Conservation (phyloP, 2,329 filamentous ascomycete species). For the Scorias spongiosa region DNA sequence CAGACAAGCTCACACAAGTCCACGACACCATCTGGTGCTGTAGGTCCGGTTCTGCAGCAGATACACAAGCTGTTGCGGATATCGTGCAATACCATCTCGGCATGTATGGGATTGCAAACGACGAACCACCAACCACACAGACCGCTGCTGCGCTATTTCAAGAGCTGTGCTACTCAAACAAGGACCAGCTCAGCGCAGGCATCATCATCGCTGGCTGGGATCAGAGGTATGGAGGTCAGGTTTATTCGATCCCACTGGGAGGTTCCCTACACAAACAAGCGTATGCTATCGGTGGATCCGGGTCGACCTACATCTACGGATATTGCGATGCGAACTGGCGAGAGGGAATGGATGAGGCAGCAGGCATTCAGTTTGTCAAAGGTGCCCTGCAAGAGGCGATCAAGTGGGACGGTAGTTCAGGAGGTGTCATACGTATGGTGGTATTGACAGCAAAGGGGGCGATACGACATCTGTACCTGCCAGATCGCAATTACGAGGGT, state of each 20-base stretch:
- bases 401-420: slow-evolving; percentile 98
- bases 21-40: slow-evolving; percentile 99
- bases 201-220: slow-evolving; percentile 99
- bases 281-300: slow-evolving; percentile 90
- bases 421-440: slow-evolving; percentile 95
- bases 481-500: slow-evolving; percentile 74
- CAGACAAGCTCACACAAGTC: slow-evolving; percentile 96
- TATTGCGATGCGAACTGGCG: slow-evolving; percentile 95
- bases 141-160: slow-evolving; percentile 93
- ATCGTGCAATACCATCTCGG: slow-evolving; percentile 95
- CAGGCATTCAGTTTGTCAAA: slow-evolving; percentile 88
- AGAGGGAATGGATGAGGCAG: slow-evolving; percentile 84
- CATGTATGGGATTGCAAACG: slow-evolving; percentile 79
- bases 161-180: slow-evolving; percentile 96
- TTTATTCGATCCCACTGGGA: slow-evolving; percentile 92
- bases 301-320: slow-evolving; percentile 98
- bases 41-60: slow-evolving; percentile 89
- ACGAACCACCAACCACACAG: slow-evolving; percentile 82
- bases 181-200: slow-evolving; percentile 70
- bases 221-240: slow-evolving; percentile 83
- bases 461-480: slow-evolving; percentile 86
- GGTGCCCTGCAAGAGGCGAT: slow-evolving; percentile 82
- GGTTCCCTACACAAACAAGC: slow-evolving; percentile 95
- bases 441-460: slow-evolving; percentile 83
- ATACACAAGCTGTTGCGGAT: slow-evolving; percentile 94